These are phyloP conservation scores for Candolleomyces efflorescens DNA, from an alignment of 768 basidiomycete species.

Conservation along the genomic window DNA sequence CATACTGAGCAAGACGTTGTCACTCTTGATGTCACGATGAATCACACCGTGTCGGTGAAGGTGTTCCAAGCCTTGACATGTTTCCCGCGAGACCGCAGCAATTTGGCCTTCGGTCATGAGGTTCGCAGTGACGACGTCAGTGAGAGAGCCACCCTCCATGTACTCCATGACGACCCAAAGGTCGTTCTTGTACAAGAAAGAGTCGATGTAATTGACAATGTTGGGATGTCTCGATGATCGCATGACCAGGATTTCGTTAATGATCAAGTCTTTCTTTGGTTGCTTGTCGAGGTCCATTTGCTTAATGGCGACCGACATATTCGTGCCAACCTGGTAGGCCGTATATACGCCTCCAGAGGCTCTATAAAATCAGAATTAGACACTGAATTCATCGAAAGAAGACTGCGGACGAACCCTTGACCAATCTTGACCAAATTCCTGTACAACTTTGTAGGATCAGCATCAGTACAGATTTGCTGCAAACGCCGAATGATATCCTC, in stretches of 20 bases:
- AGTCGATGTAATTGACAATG: slow-evolving; percentile 99
- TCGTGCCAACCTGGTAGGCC: slow-evolving; percentile 95
- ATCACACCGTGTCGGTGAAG: slow-evolving; percentile 96
- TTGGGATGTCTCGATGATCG: slow-evolving; percentile 95
- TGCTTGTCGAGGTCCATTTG: slow-evolving; percentile 99
- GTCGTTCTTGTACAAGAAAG: slow-evolving; percentile 96
- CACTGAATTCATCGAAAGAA: slow-evolving; percentile 8
- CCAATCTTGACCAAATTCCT: slow-evolving; percentile 95
- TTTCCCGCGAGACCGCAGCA: slow-evolving; percentile 92
- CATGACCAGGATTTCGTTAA: slow-evolving; percentile 99
- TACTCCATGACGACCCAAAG: slow-evolving; percentile 99
- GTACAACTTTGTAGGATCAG: slow-evolving; percentile 93
- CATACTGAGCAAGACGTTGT: slow-evolving; percentile 91
- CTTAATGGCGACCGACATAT: slow-evolving; percentile 95
- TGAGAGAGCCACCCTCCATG: slow-evolving; percentile 95
- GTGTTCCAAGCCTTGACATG: slow-evolving; percentile 89
- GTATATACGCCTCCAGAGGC: slow-evolving; percentile 98
- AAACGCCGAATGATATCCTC: slow-evolving; percentile 90
- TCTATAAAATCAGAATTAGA: slow-evolving; percentile 34
- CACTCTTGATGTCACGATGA: slow-evolving; percentile 98
- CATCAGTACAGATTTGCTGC: slow-evolving; percentile 94
- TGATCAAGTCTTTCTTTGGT: slow-evolving; percentile 98
- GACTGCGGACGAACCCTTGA: slow-evolving; percentile 68
- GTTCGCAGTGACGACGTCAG: slow-evolving; percentile 94
- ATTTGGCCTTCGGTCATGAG: slow-evolving; percentile 99